Percentiles rank a stretch among this genome's conserved stretches.
Conservation (phyloP, 208 protist genomes). For the Phytomonas sp. region DNA sequence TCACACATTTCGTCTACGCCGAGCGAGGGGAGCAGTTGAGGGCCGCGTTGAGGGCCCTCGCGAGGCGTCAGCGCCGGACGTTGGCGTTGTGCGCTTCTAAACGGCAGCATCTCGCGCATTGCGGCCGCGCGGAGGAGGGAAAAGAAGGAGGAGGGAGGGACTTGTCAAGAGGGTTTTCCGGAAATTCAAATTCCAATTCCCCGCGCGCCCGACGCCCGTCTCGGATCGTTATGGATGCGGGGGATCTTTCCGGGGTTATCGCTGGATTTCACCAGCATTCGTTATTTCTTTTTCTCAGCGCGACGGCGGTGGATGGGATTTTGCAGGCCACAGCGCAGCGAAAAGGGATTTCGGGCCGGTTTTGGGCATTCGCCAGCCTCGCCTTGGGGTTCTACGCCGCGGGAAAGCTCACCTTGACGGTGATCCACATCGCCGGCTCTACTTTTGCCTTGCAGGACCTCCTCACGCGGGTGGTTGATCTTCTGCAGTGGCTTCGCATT, state of each 20-base stretch:
- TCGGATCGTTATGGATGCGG: too few species aligned
- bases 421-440: conserved; percentile 29
- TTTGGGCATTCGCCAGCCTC: conserved; percentile 37
- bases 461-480: conserved; percentile 31
- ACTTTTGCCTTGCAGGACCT: conserved; percentile 38
- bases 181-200: too few species aligned
- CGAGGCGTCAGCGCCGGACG: conserved; percentile 50
- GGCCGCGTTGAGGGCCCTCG: conserved; percentile 23
- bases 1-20: conserved; percentile 30
- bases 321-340: conserved; percentile 38
- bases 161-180: too few species aligned
- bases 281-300: conserved; percentile 58
- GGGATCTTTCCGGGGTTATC: too few species aligned
- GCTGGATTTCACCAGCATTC: too few species aligned
- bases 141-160: conserved; percentile 13
- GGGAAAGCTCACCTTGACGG: conserved; percentile 37
- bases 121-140: conserved; percentile 25
- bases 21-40: conserved; percentile 25
- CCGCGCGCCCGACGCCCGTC: not conserved
- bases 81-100: conserved; percentile 39
- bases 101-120: conserved; percentile 37
- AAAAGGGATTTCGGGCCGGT: conserved; percentile 31
- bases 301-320: conserved; percentile 48
- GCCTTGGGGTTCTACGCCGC: conserved; percentile 47
- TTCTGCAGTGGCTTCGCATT: conserved; percentile 34